Evolutionary conservation across 352 stramenopile genomes (phyloP).

Genomic region (Globisporangium paroecandrum): DNA sequence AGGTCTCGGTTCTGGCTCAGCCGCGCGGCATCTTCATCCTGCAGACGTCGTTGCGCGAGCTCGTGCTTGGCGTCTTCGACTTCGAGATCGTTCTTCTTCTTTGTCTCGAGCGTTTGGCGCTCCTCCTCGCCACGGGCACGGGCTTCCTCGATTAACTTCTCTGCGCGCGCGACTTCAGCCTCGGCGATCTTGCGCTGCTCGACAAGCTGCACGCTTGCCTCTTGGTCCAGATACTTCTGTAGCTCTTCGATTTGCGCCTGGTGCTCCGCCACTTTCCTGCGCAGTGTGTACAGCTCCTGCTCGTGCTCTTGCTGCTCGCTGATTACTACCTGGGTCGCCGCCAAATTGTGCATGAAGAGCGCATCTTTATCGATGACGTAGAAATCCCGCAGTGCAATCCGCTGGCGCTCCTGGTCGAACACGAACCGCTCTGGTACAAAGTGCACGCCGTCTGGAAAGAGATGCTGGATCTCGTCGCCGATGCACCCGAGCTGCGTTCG

Average conservation of each 20-base stretch:
- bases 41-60: constrained; percentile 43
- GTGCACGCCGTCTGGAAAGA: constrained; percentile 75
- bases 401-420: constrained; percentile 39
- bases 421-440: constrained; percentile 57
- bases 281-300: constrained; percentile 31
- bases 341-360: constrained; percentile 92
- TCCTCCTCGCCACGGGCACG: constrained; percentile 47
- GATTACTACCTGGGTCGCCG: constrained; percentile 83
- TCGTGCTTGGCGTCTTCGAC: constrained; percentile 49
- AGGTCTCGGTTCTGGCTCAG: constrained; percentile 55
- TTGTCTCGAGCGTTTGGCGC: constrained; percentile 38
- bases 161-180: constrained; percentile 26
- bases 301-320: constrained; percentile 34
- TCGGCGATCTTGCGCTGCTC: constrained; percentile 61
- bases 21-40: constrained; percentile 39
- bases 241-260: constrained; percentile 37
- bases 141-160: constrained; percentile 43
- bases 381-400: constrained; percentile 79
- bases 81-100: constrained; percentile 45
- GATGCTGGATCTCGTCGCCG: constrained; percentile 43
- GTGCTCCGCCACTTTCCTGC: constrained; percentile 24
- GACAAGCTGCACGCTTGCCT: constrained; percentile 58
- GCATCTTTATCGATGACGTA: constrained; percentile 85
- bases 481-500: constrained; percentile 66
- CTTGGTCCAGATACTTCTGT: constrained; percentile 52